These are phyloP conservation scores for Zygosaccharomyces pseudobailii DNA, from an alignment of 1,139 yeast genomes.

Conservation along the genomic window DNA sequence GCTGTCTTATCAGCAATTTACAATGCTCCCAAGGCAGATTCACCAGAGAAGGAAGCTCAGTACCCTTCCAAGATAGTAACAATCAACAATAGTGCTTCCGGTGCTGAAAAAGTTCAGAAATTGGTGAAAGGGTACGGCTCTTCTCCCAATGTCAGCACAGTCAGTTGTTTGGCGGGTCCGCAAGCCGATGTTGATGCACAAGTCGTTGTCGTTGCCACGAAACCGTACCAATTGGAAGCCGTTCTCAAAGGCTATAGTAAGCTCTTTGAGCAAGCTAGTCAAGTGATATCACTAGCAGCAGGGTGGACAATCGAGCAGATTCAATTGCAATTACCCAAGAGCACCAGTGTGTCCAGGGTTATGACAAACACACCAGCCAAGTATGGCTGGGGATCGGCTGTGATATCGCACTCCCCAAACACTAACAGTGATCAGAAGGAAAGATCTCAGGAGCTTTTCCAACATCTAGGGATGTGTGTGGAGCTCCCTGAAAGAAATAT, in stretches of 20 bases:
- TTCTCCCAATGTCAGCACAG: constrained; percentile 39
- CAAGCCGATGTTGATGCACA: constrained; percentile 61
- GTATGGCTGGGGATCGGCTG: constrained; percentile 90
- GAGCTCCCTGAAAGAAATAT: constrained; percentile 83
- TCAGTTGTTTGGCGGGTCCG: constrained; percentile 51
- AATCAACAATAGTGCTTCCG: constrained; percentile 58
- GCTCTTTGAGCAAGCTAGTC: constrained; percentile 45
- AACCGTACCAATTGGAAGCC: constrained; percentile 71
- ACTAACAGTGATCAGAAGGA: constrained; percentile 46
- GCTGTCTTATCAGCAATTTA: constrained; percentile 86
- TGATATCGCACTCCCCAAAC: constrained; percentile 60
- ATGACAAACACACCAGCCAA: constrained; percentile 98
- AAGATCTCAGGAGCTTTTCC: constrained; percentile 53
- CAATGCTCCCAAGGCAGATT: constrained; percentile 37
- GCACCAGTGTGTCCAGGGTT: constrained; percentile 62
- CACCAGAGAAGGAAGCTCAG: constrained; percentile 34
- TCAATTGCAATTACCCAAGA: constrained; percentile 42
- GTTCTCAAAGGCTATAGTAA: constrained; percentile 45
- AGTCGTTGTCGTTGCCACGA: constrained; percentile 75
- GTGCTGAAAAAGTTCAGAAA: constrained; percentile 42
- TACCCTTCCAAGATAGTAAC: constrained; percentile 68
- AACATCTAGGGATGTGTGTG: constrained; percentile 65
- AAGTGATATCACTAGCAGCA: constrained; percentile 80
- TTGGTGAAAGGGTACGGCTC: constrained; percentile 41
- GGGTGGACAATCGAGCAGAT: constrained; percentile 84